Conservation (phyloP, 2,329 filamentous ascomycete species). For the Colletotrichum theobromicola region DNA sequence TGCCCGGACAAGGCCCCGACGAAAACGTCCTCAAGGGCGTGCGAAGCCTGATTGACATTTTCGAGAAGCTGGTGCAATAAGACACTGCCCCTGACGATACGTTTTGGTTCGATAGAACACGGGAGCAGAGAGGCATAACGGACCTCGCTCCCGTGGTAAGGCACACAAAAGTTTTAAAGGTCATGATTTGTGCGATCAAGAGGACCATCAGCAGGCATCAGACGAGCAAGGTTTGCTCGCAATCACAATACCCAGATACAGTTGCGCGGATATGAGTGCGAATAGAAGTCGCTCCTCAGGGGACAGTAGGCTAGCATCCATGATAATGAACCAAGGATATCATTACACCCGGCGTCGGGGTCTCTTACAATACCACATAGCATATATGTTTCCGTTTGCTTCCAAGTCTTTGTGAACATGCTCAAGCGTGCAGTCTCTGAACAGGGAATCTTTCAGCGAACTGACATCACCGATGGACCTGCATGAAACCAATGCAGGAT, state of each 20-base stretch:
- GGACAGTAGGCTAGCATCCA: slow-evolving; percentile 14
- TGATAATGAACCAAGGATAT: slow-evolving; percentile 17
- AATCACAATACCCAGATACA: slow-evolving; percentile 18
- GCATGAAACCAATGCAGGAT: slow-evolving; percentile 18
- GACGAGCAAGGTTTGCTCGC: slow-evolving; percentile 7
- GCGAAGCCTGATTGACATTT: slow-evolving; percentile 71
- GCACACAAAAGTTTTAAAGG: slow-evolving; percentile 1
- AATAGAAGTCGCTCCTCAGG: slow-evolving; percentile 14
- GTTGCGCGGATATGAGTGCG: slow-evolving; percentile 1
- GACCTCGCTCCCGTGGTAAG: background rate
- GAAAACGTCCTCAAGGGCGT: slow-evolving; percentile 82
- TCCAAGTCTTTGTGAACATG: background rate
- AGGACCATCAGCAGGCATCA: background rate
- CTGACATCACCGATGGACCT: background rate
- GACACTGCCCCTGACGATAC: background rate
- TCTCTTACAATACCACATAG: slow-evolving; percentile 3
- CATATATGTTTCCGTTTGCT: background rate
- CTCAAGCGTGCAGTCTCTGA: background rate
- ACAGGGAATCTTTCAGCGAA: background rate
- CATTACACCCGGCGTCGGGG: slow-evolving; percentile 17
- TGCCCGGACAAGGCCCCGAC: slow-evolving; percentile 81
- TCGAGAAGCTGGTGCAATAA: slow-evolving; percentile 64
- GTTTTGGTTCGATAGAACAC: background rate
- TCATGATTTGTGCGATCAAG: slow-evolving; percentile 1
- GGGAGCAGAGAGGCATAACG: background rate